Base-by-base conservation (phyloP, 2,329 filamentous ascomycete genomes). In the Epichloe typhina region DNA sequence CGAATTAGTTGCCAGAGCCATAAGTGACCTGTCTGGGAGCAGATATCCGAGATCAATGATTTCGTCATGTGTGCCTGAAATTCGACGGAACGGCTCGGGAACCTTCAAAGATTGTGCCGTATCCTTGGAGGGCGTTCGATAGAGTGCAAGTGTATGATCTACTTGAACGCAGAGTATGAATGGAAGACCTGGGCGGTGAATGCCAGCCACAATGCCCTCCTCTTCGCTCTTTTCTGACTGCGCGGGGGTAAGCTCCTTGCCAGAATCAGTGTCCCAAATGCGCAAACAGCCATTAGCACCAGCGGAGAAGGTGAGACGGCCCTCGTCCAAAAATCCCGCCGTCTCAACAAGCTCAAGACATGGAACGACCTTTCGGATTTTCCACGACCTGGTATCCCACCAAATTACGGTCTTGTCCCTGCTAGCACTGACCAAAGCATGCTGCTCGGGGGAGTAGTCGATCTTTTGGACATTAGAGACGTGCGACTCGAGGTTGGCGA, bases 41-140 rank as follows among this genome's bases (percentile, higher is more conserved):
- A 97, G 74, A 61, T 93, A 96, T 33, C 84, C 86, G 36, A 98
- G 72, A 63, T 98, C 94, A 58, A 98, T 96, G 49, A 98, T 89
- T 65, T 98, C 93, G 64, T 98, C 94, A 65, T 97, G 89, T 6
- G 93, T 96, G 49, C 93, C 94, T 4, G 91, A 95, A 57, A 98
- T 94, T 43, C 88, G 80, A 57, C 86, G 81, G 43, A 86, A 76
- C 1, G 69, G 86, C 62, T 67, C 71, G 59, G 63, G 74, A 56
- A 60, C 61, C 52, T 68, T 61, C 53, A 69, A 62, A 42, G 65
- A 57, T 40, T 58, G 54, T 38, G 66, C 49, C 38, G 69, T 56
- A 11, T 64, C 61, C 52, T 69, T 67, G 50, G 58, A 77, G 46
- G 62, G 76, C 47, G 62, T 65, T 53, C 61, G 75, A 64, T 91